Evolutionary conservation across 2,329 filamentous ascomycete genomes (phyloP).

Genomic region (Fusarium sp.): DNA sequence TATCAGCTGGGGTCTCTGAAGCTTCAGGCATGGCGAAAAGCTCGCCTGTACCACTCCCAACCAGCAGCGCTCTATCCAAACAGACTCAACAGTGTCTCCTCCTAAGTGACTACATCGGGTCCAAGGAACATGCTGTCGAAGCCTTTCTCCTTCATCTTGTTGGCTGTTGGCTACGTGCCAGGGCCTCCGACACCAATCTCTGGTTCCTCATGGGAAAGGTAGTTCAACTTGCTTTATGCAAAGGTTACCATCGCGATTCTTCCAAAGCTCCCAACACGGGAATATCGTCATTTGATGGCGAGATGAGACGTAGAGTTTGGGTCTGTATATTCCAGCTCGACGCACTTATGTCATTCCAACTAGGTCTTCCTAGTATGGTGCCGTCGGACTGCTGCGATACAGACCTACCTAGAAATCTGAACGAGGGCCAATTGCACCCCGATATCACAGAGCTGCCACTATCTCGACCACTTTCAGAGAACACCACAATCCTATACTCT

Average conservation of each 20-base stretch:
- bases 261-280: slow-evolving; percentile 47
- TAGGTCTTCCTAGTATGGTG: slow-evolving; percentile 62
- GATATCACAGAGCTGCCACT: slow-evolving; percentile 24
- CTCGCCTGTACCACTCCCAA: slow-evolving; percentile 35
- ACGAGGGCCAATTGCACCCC: slow-evolving; percentile 31
- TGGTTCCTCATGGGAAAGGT: slow-evolving; percentile 59
- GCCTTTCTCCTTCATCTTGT: slow-evolving; percentile 56
- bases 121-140: slow-evolving; percentile 56
- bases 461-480: slow-evolving; percentile 29
- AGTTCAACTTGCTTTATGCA: slow-evolving; percentile 58
- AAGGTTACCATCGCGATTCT: slow-evolving; percentile 62
- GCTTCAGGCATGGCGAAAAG: slow-evolving; percentile 32
- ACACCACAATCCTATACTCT: slow-evolving; percentile 40
- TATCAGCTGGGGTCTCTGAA: slow-evolving; percentile 50
- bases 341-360: slow-evolving; percentile 57
- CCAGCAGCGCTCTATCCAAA: slow-evolving; percentile 34
- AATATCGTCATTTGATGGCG: slow-evolving; percentile 57
- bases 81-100: slow-evolving; percentile 56
- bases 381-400: slow-evolving; percentile 38
- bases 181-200: slow-evolving; percentile 51
- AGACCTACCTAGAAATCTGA: slow-evolving; percentile 34
- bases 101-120: slow-evolving; percentile 56
- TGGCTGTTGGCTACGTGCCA: slow-evolving; percentile 47
- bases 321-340: slow-evolving; percentile 58
- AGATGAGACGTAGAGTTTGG: slow-evolving; percentile 62